Evolutionary conservation across 345 rosid genomes (phyloP), one percentile per base, ranked within the genome.

Genomic region (Lumnitzera littorea): DNA sequence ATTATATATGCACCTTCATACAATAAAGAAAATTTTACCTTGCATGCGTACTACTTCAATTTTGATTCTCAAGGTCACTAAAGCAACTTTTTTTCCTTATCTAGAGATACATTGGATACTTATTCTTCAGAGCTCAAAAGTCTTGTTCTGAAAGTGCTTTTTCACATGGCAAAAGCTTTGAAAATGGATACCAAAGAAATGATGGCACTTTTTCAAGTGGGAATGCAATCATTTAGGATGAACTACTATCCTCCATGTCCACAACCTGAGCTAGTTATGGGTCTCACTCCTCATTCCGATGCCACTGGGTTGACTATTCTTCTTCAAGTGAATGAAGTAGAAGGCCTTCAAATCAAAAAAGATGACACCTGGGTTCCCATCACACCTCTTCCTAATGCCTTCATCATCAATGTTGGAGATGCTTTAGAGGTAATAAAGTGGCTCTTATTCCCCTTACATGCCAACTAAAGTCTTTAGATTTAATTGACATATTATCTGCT

Each of bases 321-420:
- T 27, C 68, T 69, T 58, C 76, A 72, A 46, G 23, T 68, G 63
- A 72, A 68, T 24, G 69, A 63, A 48, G 49, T 29, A 46, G 69
- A 67, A 56, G 58, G 65, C 20, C 51, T 69, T 65, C 54, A 23
- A 5, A 50, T 43, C 55, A 57, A 46, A 53, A 65, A 57, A 51
- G 57, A 65, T 23, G 56, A 61, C 15, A 51, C 50, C 20, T 51
- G 63, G 63, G 15, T 66, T 51, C 53, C 69, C 4, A 36, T 61
- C 36, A 64, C 68, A 25, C 67, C 70, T 43, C 72, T 64, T 3
- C 57, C 67, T 4, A 29, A 0, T 46, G 58, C 69, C 9, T 51
- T 66, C 29, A 12, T 58, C 48, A 25, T 58, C 53, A 66, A 66
- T 15, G 27, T 65, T 51, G 69, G 69, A 15, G 63, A 66, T 46